A percentile compares a stretch with the other conserved stretches of the same genome.
Conservation (phyloP, 805 yeast genomes). For the Candida palmyrensis region DNA sequence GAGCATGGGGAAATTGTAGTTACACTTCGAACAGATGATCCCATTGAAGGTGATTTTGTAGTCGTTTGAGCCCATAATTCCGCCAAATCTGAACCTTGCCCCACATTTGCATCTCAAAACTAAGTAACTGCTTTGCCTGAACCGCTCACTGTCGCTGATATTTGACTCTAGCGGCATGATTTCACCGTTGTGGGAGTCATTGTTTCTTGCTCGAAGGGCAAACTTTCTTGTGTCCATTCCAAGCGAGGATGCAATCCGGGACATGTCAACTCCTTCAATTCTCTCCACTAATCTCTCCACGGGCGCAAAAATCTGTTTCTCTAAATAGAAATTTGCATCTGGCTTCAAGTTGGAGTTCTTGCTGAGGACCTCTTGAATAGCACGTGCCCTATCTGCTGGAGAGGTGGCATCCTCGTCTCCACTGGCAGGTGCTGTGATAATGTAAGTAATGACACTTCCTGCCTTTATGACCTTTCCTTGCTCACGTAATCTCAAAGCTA, state of each 20-base stretch:
- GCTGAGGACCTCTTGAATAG: slow-evolving; percentile 66
- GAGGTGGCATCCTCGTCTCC: slow-evolving; percentile 35
- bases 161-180: slow-evolving; percentile 77
- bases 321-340: slow-evolving; percentile 76
- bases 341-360: slow-evolving; percentile 51
- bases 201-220: slow-evolving; percentile 34
- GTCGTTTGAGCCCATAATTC: slow-evolving; percentile 59
- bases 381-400: slow-evolving; percentile 78
- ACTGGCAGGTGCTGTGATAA: slow-evolving; percentile 48
- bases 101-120: slow-evolving; percentile 61
- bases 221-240: slow-evolving; percentile 73
- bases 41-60: slow-evolving; percentile 67
- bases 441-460: slow-evolving; percentile 84
- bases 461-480: slow-evolving; percentile 85
- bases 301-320: slow-evolving; percentile 86
- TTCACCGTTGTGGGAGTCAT: slow-evolving; percentile 31
- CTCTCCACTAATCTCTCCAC: slow-evolving; percentile 81
- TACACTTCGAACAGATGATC: slow-evolving; percentile 62
- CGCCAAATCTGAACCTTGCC: slow-evolving; percentile 60
- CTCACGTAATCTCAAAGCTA: slow-evolving; percentile 74
- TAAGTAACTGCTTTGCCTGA: slow-evolving; percentile 57
- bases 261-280: slow-evolving; percentile 81
- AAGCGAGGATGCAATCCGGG: slow-evolving; percentile 67
- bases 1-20: slow-evolving; percentile 43
- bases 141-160: slow-evolving; percentile 77